A percentile compares a stretch with the other conserved stretches of the same genome.
These are phyloP conservation scores for Rhodotorula sp. DNA, from an alignment of 1,284 basidiomycete genomes.

Conservation along the genomic window DNA sequence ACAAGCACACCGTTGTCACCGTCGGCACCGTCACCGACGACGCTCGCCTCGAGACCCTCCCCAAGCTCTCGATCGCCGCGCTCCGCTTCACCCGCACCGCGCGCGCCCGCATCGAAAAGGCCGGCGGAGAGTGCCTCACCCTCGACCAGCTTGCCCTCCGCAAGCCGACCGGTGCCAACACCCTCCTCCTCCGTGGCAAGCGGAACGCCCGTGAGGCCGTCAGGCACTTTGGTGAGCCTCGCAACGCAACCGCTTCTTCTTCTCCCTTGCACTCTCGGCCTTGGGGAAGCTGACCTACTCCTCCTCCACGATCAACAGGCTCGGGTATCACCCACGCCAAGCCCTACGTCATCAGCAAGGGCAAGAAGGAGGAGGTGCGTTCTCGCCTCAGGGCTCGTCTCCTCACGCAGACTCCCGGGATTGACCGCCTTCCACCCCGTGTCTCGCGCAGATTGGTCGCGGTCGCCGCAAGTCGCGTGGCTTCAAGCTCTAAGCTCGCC, in stretches of 20 bases:
- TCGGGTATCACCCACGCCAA: constrained; percentile 54
- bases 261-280: not conserved
- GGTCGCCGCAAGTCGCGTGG: constrained; percentile 53
- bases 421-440: not conserved
- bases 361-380: constrained; percentile 68
- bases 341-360: constrained; percentile 89
- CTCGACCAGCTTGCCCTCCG: constrained; percentile 64
- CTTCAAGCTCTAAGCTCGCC: constrained; percentile 46
- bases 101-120: constrained; percentile 88
- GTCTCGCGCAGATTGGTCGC: constrained; percentile 42
- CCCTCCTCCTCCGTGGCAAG: constrained; percentile 85
- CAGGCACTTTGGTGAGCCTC: constrained; percentile 77
- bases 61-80: constrained; percentile 91
- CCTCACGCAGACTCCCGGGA: no score
- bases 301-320: constrained; percentile 48
- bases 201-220: constrained; percentile 90
- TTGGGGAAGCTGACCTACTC: not conserved
- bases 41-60: constrained; percentile 78
- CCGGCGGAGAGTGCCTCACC: constrained; percentile 91
- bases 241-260: not conserved
- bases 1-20: constrained; percentile 75
- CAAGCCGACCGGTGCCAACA: constrained; percentile 78
- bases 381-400: no score
- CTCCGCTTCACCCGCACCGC: constrained; percentile 92
- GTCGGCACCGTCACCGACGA: constrained; percentile 97